A percentile compares a stretch with the other conserved stretches of the same genome.
Conservation (phyloP, 768 basidiomycete species). For the Trichaptum fuscoviolaceum region DNA sequence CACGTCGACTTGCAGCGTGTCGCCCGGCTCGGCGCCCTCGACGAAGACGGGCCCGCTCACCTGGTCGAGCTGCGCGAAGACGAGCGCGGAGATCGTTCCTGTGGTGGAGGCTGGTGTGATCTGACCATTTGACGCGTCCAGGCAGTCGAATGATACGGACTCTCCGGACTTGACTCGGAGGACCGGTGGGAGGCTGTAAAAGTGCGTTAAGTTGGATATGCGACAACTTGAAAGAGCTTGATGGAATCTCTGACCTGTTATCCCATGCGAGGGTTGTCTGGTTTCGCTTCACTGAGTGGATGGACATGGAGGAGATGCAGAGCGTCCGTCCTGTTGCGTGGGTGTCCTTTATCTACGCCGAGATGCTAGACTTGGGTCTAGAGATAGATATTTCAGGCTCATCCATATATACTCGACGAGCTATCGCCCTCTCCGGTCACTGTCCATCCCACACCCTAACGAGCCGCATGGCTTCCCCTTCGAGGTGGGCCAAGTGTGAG, state of each 20-base stretch:
- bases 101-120: conserved; percentile 39
- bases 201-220: too few relatives aligned
- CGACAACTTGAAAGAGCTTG: too few relatives aligned
- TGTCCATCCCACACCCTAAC: too few relatives aligned
- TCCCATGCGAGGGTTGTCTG: conserved; percentile 58
- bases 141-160: conserved; percentile 51
- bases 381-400: too few relatives aligned
- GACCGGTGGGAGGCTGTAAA: conserved; percentile 44
- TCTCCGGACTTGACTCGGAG: conserved; percentile 48
- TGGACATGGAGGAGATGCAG: conserved; percentile 30
- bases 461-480: too few relatives aligned
- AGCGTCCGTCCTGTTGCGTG: too few relatives aligned
- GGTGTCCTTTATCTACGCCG: too few relatives aligned
- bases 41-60: conserved; percentile 58
- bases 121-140: conserved; percentile 62
- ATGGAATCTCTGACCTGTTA: conserved; percentile 37
- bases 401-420: too few relatives aligned
- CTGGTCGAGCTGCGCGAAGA: conserved; percentile 47
- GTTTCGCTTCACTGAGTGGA: conserved; percentile 48
- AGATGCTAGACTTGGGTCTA: too few relatives aligned
- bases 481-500: too few relatives aligned
- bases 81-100: conserved; percentile 31
- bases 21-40: conserved; percentile 47
- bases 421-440: too few relatives aligned
- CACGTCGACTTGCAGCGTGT: conserved; percentile 57